Evolutionary conservation across 805 yeast species (phyloP).

Genomic region (Brettanomyces custersianus): DNA sequence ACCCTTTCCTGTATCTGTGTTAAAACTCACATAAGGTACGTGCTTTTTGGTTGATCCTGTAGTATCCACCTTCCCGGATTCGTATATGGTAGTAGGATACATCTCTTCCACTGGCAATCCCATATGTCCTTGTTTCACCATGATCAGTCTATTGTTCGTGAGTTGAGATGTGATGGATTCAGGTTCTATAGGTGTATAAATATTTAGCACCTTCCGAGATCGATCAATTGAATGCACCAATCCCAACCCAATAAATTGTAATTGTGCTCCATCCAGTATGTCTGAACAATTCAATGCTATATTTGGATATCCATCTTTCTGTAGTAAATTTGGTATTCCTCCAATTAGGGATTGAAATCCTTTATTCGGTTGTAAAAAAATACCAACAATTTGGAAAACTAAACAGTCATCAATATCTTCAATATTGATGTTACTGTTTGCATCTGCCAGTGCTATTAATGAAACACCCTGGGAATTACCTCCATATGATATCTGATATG

Average conservation of each 20-base stretch:
- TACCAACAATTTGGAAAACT: slow-evolving; percentile 34
- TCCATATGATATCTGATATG: slow-evolving; percentile 30
- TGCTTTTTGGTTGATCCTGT: slow-evolving; percentile 2
- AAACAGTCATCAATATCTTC: slow-evolving; percentile 27
- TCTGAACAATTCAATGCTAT: slow-evolving; percentile 13
- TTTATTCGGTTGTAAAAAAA: slow-evolving; percentile 25
- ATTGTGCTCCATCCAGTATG: slow-evolving; percentile 7
- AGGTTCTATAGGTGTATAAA: slow-evolving; percentile 42
- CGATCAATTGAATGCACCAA: slow-evolving; percentile 60
- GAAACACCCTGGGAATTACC: slow-evolving; percentile 16
- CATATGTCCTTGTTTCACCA: slow-evolving; percentile 56
- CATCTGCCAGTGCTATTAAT: slow-evolving; percentile 20
- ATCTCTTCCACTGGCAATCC: slow-evolving; percentile 49
- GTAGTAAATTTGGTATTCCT: background rate
- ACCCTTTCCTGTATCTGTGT: slow-evolving; percentile 28
- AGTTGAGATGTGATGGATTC: slow-evolving; percentile 9
- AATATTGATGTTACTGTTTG: slow-evolving; percentile 21
- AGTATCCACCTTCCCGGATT: background rate
- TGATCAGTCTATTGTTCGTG: slow-evolving; percentile 23
- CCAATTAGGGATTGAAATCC: slow-evolving; percentile 9
- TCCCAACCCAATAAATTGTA: slow-evolving; percentile 40
- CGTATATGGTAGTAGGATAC: slow-evolving; percentile 3
- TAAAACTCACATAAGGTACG: slow-evolving; percentile 33
- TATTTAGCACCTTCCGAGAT: slow-evolving; percentile 30
- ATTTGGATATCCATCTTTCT: slow-evolving; percentile 16